Evolutionary conservation across 768 basidiomycete species (phyloP), one percentile per base, ranked within the genome.

Genomic region (Tylopilus felleus): DNA sequence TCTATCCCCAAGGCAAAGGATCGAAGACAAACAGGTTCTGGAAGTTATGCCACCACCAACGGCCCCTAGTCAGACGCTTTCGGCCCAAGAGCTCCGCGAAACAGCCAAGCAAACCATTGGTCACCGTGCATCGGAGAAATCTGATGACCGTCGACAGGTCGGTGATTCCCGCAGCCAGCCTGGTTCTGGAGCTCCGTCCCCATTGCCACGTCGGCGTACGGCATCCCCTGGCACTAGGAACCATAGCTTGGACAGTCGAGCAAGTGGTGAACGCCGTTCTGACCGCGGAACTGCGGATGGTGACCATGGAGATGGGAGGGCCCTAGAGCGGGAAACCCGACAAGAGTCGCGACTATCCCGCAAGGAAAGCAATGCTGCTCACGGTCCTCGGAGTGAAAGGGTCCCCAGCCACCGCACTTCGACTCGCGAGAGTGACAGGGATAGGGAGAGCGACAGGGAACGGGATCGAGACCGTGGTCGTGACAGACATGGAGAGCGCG

Each of bases 61-160:
- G 23, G 82, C 77, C 45, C 90, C 90, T 2, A 92, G 90, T 61
- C 88, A 90, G 62, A 90, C 89, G 0, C 71, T 75, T 7, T 87
- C 86, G 10, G 88, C 89, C 1, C 87, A 90, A 60, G 90, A 90
- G 61, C 76, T 91, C 16, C 80, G 90, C 47, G 88, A 88, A 65
- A 90, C 86, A 3, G 90, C 89, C 7, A 87, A 85, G 62, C 85
- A 87, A 63, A 77, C 81, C 16, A 79, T 84, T 40, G 67, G 66
- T 33, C 75, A 67, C 17, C 69, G 74, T 35, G 60, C 57, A 41
- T 53, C 66, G 40, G 82, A 62, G 60, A 75, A 65, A 55, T 57
- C 61, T 21, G 80, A 80, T 28, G 77, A 78, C 45, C 75, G 71
- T 35, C 62, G 63, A 49, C 62, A 56, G 35, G 65, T 59, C 6